Base-by-base conservation (phyloP, 169 alveolate species). In the Cryptosporidium sp. region DNA sequence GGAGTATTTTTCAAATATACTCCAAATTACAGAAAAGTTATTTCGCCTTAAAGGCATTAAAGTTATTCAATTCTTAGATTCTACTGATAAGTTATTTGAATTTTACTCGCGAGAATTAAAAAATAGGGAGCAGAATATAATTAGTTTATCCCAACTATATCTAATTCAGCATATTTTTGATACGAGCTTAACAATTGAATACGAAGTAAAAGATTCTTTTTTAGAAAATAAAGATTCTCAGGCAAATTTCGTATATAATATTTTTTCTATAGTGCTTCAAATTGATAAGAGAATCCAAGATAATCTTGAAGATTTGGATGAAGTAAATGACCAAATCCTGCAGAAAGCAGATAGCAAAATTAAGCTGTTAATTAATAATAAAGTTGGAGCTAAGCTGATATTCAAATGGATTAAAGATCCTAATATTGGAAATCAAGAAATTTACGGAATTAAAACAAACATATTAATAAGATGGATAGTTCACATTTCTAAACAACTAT, bases 11-110 rank as follows among this genome's bases (percentile, higher is more conserved):
- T 55, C 86, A 51, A 52, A 73, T 73, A 59, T 73, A 0, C 26
- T 73, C 14, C 35, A 31, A 55, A 73, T 48, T 7, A 51, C 26
- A 16, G 18, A 52, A 6, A 59, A 37, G 33, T 39, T 73, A 33
- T 52, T 12, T n/a, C 7, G 29, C 0, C 8, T 55, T 7, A 55
- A 50, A 59, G 61, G 33, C 3, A 18, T 73, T 51, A 52, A 58
- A 33, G n/a, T 52, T 18, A 59, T 55, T 29, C 51, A 73, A 8
- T 55, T 58, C 31, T 37, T 73, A 23, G 26, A 73, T 12, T 73
- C 86, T 37, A 55, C 86, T n/a, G 65, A 73, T 41, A 29, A 37
- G 43, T 29, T 73, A 73, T 73, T 73, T 73, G 86, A 73, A 58
- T 73, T 73, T 35, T 58, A 73, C 39, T 58, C 86, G 3, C 35